phyloP scores from a whole-genome alignment of 352 stramenopile species.

The Phytopythium litorale region DNA sequence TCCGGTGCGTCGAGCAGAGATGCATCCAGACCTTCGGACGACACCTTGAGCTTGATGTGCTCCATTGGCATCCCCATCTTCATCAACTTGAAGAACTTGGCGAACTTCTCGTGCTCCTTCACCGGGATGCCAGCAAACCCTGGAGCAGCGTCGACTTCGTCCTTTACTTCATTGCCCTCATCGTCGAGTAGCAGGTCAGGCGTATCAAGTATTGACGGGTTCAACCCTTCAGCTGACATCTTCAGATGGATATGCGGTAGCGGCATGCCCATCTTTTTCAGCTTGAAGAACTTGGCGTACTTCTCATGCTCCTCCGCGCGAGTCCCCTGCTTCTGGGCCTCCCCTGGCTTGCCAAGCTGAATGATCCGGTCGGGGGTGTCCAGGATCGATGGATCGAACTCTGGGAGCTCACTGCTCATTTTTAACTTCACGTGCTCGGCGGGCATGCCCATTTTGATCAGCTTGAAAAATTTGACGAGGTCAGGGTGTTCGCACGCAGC shows the following conservation, averaged over 20 bases:
- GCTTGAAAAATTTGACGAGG: slow-evolving; percentile 73
- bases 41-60: slow-evolving; percentile 88
- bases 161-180: slow-evolving; percentile 55
- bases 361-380: slow-evolving; percentile 82
- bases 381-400: slow-evolving; percentile 55
- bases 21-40: slow-evolving; percentile 52
- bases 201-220: slow-evolving; percentile 82
- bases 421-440: slow-evolving; percentile 62
- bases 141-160: slow-evolving; percentile 7
- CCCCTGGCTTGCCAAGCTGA: slow-evolving; percentile 68
- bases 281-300: slow-evolving; percentile 93
- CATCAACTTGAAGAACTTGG: slow-evolving; percentile 95
- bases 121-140: slow-evolving; percentile 41
- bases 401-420: slow-evolving; percentile 59
- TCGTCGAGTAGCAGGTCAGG: slow-evolving; percentile 61
- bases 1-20: slow-evolving; percentile 92
- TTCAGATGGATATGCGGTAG: slow-evolving; percentile 91
- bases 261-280: slow-evolving; percentile 95
- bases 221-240: slow-evolving; percentile 90
- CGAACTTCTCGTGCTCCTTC: slow-evolving; percentile 89
- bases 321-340: slow-evolving; percentile 46
- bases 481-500: slow-evolving; percentile 60
- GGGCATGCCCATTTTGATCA: slow-evolving; percentile 80
- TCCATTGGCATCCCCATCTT: slow-evolving; percentile 87
- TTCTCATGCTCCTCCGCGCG: slow-evolving; percentile 64